Conservation (phyloP, 2,329 filamentous ascomycete species). For the Drechslerella dactyloides region DNA sequence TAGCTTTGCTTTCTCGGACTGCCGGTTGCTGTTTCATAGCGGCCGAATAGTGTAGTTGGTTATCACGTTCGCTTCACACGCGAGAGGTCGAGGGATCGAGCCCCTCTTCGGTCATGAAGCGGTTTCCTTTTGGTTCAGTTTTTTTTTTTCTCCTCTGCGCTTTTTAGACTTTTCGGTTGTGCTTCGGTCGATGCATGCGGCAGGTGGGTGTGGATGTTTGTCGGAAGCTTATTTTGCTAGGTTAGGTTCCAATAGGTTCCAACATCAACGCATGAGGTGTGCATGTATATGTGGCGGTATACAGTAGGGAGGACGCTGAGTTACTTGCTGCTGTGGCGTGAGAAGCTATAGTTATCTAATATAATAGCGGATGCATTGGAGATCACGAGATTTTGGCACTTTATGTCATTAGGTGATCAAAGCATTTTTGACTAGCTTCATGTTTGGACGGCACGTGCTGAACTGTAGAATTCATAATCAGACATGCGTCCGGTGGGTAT, state of each 20-base stretch:
- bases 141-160: slow-evolving; percentile 6
- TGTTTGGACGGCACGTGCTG: too few relatives aligned
- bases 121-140: slow-evolving; percentile 17
- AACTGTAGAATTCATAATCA: background rate
- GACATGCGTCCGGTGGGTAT: slow-evolving; percentile 17
- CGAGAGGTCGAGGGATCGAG: slow-evolving; percentile 52
- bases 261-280: background rate
- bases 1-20: slow-evolving; percentile 16
- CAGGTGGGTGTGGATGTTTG: too few relatives aligned
- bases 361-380: background rate
- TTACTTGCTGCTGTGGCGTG: background rate
- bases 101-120: slow-evolving; percentile 50
- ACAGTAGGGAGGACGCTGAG: too few relatives aligned
- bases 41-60: slow-evolving; percentile 52
- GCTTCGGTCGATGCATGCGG: too few relatives aligned
- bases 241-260: background rate
- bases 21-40: slow-evolving; percentile 46
- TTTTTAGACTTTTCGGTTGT: background rate
- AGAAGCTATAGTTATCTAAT: background rate
- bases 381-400: background rate
- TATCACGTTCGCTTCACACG: slow-evolving; percentile 52
- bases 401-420: too few relatives aligned
- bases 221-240: background rate
- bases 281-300: too few relatives aligned
- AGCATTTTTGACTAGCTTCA: too few relatives aligned